Evolutionary conservation across 306 rosid species (phyloP), one percentile per base, ranked within the genome.

Genomic region (Psophocarpus tetragonolobus): DNA sequence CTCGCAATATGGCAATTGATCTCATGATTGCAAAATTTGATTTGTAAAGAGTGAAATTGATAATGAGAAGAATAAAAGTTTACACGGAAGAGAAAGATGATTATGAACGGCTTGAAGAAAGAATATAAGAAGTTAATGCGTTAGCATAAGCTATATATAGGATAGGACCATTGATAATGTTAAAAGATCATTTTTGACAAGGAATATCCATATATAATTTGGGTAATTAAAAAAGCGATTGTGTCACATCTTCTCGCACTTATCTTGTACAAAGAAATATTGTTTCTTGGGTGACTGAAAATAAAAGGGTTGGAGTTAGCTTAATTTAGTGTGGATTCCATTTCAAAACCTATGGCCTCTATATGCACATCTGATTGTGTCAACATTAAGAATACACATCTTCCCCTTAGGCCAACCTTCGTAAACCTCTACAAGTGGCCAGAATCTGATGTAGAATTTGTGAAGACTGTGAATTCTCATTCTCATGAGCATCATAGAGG

Each of bases 341-440:
- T n/a, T n/a, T n/a, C n/a, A n/a, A n/a, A 66, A 15, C 23, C 75
- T 26, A 87, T 85, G 89, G 84, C 84, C 48, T 89, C 85, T 2
- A 76, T 29, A 36, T 62, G 71, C 74, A 42, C 57, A 41, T 58
- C 88, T 11, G 80, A 73, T 8, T 29, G 72, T 50, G 77, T 80
- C 12, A 35, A 79, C 7, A 75, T 64, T 32, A 68, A 70, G 6
- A 74, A 68, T 36, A 64, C 74, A 18, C 21, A 11, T 10, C 33
- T 68, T 47, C 86, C 86, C 10, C 3, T 78, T 56, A 44, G 85
- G 11, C 84, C 87, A 23, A 83, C 88, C 20, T 83, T 73, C 9
- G 12, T 47, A 3, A 77, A 81, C 80, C 86, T 74, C 80, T 65
- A 84, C 80, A 85, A 73, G 41, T 89, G 93, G 93, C 93, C 91